Conservation (phyloP, 176 grass and related monocot genomes). For the Phoenix dactylifera region DNA sequence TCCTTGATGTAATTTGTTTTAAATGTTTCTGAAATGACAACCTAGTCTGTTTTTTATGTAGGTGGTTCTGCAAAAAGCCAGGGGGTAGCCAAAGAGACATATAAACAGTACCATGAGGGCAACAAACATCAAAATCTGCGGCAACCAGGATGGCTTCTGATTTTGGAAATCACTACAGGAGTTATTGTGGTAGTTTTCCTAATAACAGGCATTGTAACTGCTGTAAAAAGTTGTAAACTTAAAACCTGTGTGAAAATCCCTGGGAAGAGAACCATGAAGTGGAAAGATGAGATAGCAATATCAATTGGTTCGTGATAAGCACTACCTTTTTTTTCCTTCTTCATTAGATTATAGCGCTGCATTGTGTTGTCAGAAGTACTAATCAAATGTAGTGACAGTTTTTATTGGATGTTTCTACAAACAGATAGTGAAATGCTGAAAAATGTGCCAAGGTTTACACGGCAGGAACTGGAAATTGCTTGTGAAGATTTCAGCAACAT, state of each 20-base stretch:
- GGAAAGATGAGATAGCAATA: conserved; percentile 66
- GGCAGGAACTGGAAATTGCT: conserved; percentile 82
- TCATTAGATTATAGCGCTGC: too few species aligned
- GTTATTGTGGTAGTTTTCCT: conserved; percentile 61
- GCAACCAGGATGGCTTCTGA: conserved; percentile 86
- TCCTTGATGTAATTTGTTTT: too few species aligned
- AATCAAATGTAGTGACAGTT: too few species aligned
- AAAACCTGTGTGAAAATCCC: conserved; percentile 57
- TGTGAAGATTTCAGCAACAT: conserved; percentile 99
- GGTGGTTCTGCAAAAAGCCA: conserved; percentile 46
- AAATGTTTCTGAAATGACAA: too few species aligned
- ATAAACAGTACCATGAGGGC: conserved; percentile 24
- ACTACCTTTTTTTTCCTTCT: too few species aligned
- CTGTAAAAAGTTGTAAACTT: conserved; percentile 62
- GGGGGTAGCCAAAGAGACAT: conserved; percentile 21
- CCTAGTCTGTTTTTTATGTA: conserved; percentile 2
- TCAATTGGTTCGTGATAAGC: conserved; percentile 43
- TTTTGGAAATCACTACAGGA: conserved; percentile 84
- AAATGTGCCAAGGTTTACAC: conserved; percentile 51
- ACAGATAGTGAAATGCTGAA: conserved; percentile 86
- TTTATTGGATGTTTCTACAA: neutral
- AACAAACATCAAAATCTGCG: conserved; percentile 37
- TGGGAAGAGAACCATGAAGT: conserved; percentile 53
- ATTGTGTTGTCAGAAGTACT: too few species aligned
- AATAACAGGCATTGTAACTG: conserved; percentile 50